phyloP scores from a whole-genome alignment of 2,329 filamentous ascomycete species.

The Fusarium sp. region DNA sequence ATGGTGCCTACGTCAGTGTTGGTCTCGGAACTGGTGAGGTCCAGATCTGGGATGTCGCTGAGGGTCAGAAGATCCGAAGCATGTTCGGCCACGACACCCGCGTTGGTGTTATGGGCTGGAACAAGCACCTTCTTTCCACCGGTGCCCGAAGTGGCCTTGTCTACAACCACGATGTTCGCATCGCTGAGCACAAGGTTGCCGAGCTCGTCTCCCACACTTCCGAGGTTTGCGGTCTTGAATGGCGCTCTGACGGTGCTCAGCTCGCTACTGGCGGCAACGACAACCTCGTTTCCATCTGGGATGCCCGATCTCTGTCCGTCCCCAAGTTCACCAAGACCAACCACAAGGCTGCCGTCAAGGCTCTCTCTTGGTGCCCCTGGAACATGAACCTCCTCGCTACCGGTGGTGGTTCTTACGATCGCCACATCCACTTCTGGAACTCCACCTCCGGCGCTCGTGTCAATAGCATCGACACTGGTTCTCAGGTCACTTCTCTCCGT shows the following conservation, averaged over 20 bases:
- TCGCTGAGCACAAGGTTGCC: constrained; percentile 97
- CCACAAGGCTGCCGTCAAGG: constrained; percentile 98
- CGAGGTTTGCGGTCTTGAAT: constrained; percentile 97
- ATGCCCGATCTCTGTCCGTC: constrained; percentile 89
- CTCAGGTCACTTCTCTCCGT: constrained; percentile 93
- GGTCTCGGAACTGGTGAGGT: constrained; percentile 95
- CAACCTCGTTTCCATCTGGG: constrained; percentile 99
- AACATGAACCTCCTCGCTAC: constrained; percentile 97
- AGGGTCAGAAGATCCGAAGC: constrained; percentile 93
- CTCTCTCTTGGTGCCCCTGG: constrained; percentile 98
- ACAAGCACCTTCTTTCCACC: constrained; percentile 96
- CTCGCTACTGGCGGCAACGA: constrained; percentile 98
- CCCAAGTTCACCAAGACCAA: constrained; percentile 99
- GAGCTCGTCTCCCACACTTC: constrained; percentile 97
- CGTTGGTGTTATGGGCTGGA: constrained; percentile 98
- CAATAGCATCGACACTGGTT: constrained; percentile 99
- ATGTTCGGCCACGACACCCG: constrained; percentile 98
- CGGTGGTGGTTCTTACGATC: constrained; percentile 94
- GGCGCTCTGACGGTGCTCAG: constrained; percentile 95
- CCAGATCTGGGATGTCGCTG: constrained; percentile 99
- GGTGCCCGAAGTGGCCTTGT: constrained; percentile 94
- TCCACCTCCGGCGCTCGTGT: constrained; percentile 95
- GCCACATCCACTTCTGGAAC: constrained; percentile 99
- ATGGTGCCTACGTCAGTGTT: constrained; percentile 95
- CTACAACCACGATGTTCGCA: constrained; percentile 98